Base-by-base conservation (phyloP, 2,329 filamentous ascomycete genomes). In the Falciphora oryzae region DNA sequence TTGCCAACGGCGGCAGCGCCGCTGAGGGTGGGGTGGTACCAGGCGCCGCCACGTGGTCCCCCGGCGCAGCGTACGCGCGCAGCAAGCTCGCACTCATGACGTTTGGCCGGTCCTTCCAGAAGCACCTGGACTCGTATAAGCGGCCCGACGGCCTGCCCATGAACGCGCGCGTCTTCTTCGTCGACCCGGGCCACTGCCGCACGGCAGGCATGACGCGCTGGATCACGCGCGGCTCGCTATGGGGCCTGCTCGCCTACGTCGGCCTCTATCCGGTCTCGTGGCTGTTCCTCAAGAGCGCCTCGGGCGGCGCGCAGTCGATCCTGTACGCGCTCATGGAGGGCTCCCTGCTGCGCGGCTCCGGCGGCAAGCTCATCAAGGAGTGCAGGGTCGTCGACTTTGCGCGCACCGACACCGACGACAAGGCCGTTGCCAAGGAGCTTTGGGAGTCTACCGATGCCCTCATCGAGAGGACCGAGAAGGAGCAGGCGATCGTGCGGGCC, bases 371-470 rank as follows among this genome's bases (percentile, higher is more conserved):
- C 61, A 83, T 99, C 73, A 98, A 97, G 77, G 96, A 98, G 76
- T 98, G 94, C 74, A 87, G 85, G 69, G 85, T 92, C 72, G 83
- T 93, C 25, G 85, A 89, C 67, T 89, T 87, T 74, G 83, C 89
- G 31, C 83, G 91, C 63, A 81, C 79, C 31, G 93, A 97, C 71
- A 82, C 97, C 59, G 83, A 84, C 68, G 90, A 96, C 72, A 93
- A 96, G 68, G 84, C 84, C 27, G 78, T 91, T 35, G 93, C 92
- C 65, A 93, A 96, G 83, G 86, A 88, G 74, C 80, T 99, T 22
- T 99, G 94, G 94, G 86, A 96, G 73, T 88, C 91, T 65, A 97
- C 91, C 73, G 93, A 97, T 72, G 87, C 86, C 73, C 85, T 96
- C 68, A 89, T 98, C 65, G 89, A 96, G 74, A 84, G 84, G 70